A percentile compares a stretch with the other conserved stretches of the same genome.
These are phyloP conservation scores for Trypanosoma grayi DNA, from an alignment of 208 protist species.

Conservation along the genomic window DNA sequence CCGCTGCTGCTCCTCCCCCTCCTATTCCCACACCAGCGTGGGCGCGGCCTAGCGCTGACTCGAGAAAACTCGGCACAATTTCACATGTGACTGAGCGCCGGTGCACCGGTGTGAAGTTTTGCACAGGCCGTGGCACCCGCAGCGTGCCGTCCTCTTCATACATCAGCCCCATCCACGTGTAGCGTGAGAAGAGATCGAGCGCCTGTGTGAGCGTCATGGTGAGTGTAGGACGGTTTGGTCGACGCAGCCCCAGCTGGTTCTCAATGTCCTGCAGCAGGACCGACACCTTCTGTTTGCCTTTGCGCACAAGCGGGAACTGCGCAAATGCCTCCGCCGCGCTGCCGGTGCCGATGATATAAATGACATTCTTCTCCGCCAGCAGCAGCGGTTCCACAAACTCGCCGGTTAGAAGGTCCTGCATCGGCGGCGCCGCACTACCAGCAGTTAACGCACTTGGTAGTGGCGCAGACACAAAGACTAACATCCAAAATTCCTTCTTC, in stretches of 20 bases:
- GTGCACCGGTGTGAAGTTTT: slow-evolving; percentile 61
- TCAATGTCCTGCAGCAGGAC: slow-evolving; percentile 87
- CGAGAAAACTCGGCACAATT: slow-evolving; percentile 81
- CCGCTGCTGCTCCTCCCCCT: slow-evolving; percentile 4
- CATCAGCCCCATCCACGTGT: slow-evolving; percentile 88
- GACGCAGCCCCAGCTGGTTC: slow-evolving; percentile 66
- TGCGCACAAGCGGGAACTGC: slow-evolving; percentile 67
- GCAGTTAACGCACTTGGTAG: slow-evolving; percentile 29
- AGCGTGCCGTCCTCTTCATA: slow-evolving; percentile 62
- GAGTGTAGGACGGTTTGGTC: slow-evolving; percentile 52
- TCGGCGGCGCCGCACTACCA: slow-evolving; percentile 55
- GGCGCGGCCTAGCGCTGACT: slow-evolving; percentile 42
- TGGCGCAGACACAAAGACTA: slow-evolving; percentile 61
- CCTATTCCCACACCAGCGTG: slow-evolving; percentile 17
- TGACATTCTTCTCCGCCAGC: slow-evolving; percentile 61
- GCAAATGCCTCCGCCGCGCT: slow-evolving; percentile 70
- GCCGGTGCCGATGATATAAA: slow-evolving; percentile 88
- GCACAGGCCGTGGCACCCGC: slow-evolving; percentile 45
- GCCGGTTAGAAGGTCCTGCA: slow-evolving; percentile 86
- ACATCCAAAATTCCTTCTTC: slow-evolving; percentile 27
- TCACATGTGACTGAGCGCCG: slow-evolving; percentile 73
- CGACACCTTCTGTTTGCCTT: slow-evolving; percentile 68
- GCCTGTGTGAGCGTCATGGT: slow-evolving; percentile 68
- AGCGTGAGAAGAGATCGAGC: slow-evolving; percentile 79
- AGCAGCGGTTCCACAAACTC: slow-evolving; percentile 86